A percentile compares a stretch with the other conserved stretches of the same genome.
phyloP scores from a whole-genome alignment of 495 filamentous ascomycete genomes.

The Physcia stellaris region DNA sequence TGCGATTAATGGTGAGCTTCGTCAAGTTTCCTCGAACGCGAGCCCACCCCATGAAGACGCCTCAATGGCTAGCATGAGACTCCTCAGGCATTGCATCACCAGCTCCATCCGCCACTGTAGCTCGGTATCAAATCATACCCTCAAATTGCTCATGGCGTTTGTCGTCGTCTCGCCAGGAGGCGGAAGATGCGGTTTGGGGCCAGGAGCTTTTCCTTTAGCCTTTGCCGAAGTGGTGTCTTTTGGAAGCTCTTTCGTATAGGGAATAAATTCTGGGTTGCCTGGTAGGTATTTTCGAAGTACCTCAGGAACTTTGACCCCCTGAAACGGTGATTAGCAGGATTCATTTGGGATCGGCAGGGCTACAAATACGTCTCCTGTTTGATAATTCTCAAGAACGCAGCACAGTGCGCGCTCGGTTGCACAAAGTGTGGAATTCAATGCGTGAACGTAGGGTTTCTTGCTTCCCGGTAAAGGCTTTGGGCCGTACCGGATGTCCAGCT shows the following conservation, averaged over 20 bases:
- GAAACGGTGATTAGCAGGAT: slow-evolving; percentile 3
- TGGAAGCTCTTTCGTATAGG: slow-evolving; percentile 70
- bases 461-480: slow-evolving; percentile 62
- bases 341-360: neutral
- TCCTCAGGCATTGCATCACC: no score
- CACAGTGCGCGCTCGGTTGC: slow-evolving; percentile 90
- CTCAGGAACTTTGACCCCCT: slow-evolving; percentile 79
- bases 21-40: neutral
- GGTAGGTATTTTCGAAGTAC: slow-evolving; percentile 86
- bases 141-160: slow-evolving; percentile 4
- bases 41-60: no score
- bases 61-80: no score
- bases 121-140: slow-evolving; percentile 2
- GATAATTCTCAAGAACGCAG: slow-evolving; percentile 93
- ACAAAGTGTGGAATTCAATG: slow-evolving; percentile 80
- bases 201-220: slow-evolving; percentile 33
- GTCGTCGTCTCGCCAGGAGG: slow-evolving; percentile 1
- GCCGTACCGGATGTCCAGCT: slow-evolving; percentile 75
- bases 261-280: slow-evolving; percentile 73
- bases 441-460: slow-evolving; percentile 90
- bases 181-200: slow-evolving; percentile 20
- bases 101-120: no score
- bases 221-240: slow-evolving; percentile 55
- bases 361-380: slow-evolving; percentile 58
- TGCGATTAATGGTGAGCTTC: no score